Evolutionary conservation across 2,329 filamentous ascomycete species (phyloP), one percentile per base, ranked within the genome.

Genomic region (Fusarium pseudocircinatum): DNA sequence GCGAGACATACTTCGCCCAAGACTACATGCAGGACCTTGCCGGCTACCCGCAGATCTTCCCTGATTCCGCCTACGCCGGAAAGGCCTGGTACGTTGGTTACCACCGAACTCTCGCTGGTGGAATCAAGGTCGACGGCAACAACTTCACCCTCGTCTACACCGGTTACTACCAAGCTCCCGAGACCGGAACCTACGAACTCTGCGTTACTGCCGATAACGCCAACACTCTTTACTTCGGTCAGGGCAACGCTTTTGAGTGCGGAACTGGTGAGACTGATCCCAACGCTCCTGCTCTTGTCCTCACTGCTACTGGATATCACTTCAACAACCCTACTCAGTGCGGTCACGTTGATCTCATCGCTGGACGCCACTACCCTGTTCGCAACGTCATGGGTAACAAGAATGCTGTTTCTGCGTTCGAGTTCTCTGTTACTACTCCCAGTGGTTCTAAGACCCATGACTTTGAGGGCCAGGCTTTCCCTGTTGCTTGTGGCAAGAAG

Each of bases 61-160:
- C 49, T 4, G 49, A 61, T 15, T 14, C 37, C 1, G 18, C 2
- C 0, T 57, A 44, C 24, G 30, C 49, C 2, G 30, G 49, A 18
- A 43, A 57, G 20, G 49, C 59, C 1, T 61, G 39, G 37, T 61
- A 57, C 16, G 1, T 57, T 2, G 59, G 59, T 3, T 61, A 61
- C 24, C 37, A 57, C 15, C 59, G 59, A 0, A 61, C 50, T 36
- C 30, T 61, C 24, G 59, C 37, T 2, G 71, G 73, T 6, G 71
- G 73, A 2, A 70, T 77, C 47, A 52, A 42, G 15, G 70, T 77
- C 2, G 72, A 77, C 46, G 75, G 44, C 58, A 77, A 77, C 65
- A 77, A 71, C 71, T 77, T 75, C 57, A 77, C 75, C 2, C 60
- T 77, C 18, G 74, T 77, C 2, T 77, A 76, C 49, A 30, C 67